phyloP scores from a whole-genome alignment of 331 rosid species.

The Pyrus hybrid region DNA sequence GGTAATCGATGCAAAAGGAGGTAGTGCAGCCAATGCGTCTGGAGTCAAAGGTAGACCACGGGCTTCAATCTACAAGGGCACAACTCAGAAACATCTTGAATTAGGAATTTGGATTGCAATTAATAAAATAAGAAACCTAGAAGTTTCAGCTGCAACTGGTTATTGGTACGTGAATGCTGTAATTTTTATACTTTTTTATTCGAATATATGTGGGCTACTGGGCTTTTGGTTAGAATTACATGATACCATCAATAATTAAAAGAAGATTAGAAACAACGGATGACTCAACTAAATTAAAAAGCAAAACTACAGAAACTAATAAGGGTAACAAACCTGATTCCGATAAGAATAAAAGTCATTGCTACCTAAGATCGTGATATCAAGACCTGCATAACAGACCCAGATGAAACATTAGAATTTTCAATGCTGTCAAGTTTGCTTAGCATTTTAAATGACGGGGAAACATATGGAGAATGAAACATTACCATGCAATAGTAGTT shows the following conservation, averaged over 20 bases:
- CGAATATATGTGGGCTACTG: too few species aligned
- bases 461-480: constrained; percentile 3
- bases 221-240: background rate
- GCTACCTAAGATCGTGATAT: constrained; percentile 85
- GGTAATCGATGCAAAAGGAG: constrained; percentile 76
- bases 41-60: constrained; percentile 74
- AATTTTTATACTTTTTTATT: background rate
- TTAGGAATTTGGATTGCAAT: background rate
- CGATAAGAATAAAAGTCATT: constrained; percentile 88
- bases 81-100: constrained; percentile 11
- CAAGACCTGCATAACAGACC: constrained; percentile 61
- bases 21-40: constrained; percentile 76
- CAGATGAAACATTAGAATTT: constrained; percentile 17
- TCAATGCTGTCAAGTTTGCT: background rate
- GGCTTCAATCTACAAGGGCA: constrained; percentile 59
- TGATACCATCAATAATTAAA: too few species aligned
- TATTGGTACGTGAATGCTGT: background rate
- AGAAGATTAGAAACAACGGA: too few species aligned
- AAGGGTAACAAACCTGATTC: constrained; percentile 52
- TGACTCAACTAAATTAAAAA: too few species aligned
- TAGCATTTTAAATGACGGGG: background rate
- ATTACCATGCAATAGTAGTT: constrained; percentile 71
- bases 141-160: background rate
- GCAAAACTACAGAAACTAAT: background rate
- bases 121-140: background rate